Evolutionary conservation across 306 rosid species (phyloP).

Genomic region (Trifolium pratense): DNA sequence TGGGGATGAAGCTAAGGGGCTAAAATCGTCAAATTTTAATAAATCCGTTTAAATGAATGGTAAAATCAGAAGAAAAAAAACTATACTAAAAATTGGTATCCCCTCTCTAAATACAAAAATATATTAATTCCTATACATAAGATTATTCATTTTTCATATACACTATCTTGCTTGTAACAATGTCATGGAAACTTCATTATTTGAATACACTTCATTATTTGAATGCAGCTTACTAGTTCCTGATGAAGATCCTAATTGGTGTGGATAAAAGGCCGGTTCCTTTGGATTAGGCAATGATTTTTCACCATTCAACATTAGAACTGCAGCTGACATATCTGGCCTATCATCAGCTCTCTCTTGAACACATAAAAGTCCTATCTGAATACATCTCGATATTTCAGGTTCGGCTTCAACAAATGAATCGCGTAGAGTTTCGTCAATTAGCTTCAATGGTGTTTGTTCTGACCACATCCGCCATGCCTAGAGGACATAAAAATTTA

Average conservation of each 20-base stretch:
- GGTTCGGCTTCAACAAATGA: neutral
- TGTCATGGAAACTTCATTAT: constrained; percentile 40
- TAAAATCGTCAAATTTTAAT: too few species aligned
- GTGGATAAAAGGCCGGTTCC: constrained; percentile 46
- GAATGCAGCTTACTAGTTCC: constrained; percentile 31
- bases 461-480: constrained; percentile 47
- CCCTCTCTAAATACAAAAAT: too few species aligned
- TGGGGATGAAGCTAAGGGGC: too few species aligned
- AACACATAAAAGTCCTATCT: constrained; percentile 44
- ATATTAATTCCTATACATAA: too few species aligned
- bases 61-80: too few species aligned
- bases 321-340: constrained; percentile 44
- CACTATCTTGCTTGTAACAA: constrained; percentile 35
- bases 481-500: constrained; percentile 27
- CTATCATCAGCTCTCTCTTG: constrained; percentile 51
- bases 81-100: too few species aligned
- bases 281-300: constrained; percentile 44
- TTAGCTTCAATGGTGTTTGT: constrained; percentile 35
- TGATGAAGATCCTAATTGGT: constrained; percentile 32
- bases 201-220: constrained; percentile 34
- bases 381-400: constrained; percentile 44
- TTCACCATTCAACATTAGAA: constrained; percentile 52
- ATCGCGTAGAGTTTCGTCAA: constrained; percentile 36
- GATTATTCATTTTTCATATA: too few species aligned
- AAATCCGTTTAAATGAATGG: too few species aligned